Conservation (phyloP, 1,139 yeast species). For the Yamadazyma oceani region DNA sequence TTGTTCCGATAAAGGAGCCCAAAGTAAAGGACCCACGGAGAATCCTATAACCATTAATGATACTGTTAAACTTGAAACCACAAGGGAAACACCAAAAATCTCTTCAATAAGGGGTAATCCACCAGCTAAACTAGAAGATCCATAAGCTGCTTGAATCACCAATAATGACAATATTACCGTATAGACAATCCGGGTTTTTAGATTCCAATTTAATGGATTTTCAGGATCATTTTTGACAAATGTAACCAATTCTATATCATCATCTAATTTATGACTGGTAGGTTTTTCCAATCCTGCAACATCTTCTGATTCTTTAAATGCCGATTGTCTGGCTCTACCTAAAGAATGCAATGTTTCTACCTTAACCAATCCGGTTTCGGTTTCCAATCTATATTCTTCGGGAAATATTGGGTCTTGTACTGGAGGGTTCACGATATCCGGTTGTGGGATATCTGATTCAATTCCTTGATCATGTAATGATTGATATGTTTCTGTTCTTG, state of each 20-base stretch:
- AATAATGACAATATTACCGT: conserved; percentile 65
- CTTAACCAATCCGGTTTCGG: conserved; percentile 83
- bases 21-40: conserved; percentile 80
- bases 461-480: conserved; percentile 66
- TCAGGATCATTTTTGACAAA: conserved; percentile 75
- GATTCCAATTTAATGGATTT: conserved; percentile 84
- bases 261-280: conserved; percentile 50
- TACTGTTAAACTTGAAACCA: conserved; percentile 76
- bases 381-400: conserved; percentile 86
- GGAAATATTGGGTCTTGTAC: conserved; percentile 74
- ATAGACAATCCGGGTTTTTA: conserved; percentile 58
- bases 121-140: conserved; percentile 88
- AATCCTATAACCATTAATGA: conserved; percentile 90
- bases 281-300: too few species aligned
- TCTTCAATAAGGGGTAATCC: conserved; percentile 66
- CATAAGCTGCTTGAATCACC: conserved; percentile 86
- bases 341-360: conserved; percentile 65
- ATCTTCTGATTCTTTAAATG: conserved; percentile 18
- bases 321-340: conserved; percentile 53
- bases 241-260: conserved; percentile 79
- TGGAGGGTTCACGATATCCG: conserved; percentile 64
- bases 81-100: conserved; percentile 65
- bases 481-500: conserved; percentile 70
- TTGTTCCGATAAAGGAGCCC: conserved; percentile 90
- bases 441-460: conserved; percentile 48